phyloP scores from a whole-genome alignment of 2,329 filamentous ascomycete genomes.

The Exophiala dermatitidis region DNA sequence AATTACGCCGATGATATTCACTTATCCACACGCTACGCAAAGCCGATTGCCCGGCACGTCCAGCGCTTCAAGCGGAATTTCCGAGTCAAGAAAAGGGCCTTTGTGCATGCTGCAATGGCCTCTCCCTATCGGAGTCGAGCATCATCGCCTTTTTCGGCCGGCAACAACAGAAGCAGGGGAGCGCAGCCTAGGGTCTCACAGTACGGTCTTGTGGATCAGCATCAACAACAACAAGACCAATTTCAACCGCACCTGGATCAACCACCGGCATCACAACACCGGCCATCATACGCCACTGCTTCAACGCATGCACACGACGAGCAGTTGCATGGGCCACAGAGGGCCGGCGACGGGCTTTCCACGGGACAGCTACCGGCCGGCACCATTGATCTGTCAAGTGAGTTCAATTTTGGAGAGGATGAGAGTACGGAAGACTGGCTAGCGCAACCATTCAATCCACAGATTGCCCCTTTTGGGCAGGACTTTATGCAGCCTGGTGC shows the following conservation, averaged over 20 bases:
- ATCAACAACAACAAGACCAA: neutral
- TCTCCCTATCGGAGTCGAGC: neutral
- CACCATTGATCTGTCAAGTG: neutral
- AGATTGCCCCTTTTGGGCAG: conserved; percentile 40
- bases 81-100: neutral
- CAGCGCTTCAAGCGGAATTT: conserved; percentile 34
- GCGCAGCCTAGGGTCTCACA: neutral
- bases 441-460: conserved; percentile 38
- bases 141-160: neutral
- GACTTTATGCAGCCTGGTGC: conserved; percentile 34
- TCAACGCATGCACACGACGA: neutral
- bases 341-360: neutral
- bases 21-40: conserved; percentile 46
- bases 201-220: neutral
- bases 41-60: conserved; percentile 42
- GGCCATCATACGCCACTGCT: neutral
- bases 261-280: too few relatives aligned
- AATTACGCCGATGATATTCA: conserved; percentile 48
- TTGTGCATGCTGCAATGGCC: neutral
- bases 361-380: neutral
- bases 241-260: too few relatives aligned
- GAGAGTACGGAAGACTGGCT: conserved; percentile 35
- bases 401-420: neutral
- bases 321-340: neutral
- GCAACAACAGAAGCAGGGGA: neutral